phyloP scores from a whole-genome alignment of 371 early-diverging fungal genomes.

The Coemansia sp. region DNA sequence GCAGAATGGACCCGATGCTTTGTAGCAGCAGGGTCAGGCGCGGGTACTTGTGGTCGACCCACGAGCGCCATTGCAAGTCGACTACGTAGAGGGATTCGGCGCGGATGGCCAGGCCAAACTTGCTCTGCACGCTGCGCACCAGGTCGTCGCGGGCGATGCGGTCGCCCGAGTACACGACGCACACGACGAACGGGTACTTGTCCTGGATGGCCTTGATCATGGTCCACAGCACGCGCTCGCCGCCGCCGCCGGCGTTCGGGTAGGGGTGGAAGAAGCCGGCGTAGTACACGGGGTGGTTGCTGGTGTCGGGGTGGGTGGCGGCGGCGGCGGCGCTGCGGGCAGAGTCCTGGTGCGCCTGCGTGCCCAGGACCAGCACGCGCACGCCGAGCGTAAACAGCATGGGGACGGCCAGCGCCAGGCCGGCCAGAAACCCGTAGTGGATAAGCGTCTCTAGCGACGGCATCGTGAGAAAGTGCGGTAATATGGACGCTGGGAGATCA shows the following conservation, averaged over 20 bases:
- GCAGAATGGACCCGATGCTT: constrained; percentile 74
- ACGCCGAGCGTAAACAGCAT: constrained; percentile 14
- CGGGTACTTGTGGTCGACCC: constrained; percentile 74
- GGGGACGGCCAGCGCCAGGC: constrained; percentile 13
- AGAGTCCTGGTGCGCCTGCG: constrained; percentile 20
- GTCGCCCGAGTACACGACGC: constrained; percentile 82
- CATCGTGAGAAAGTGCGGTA: constrained; percentile 6
- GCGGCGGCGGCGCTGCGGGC: neutral
- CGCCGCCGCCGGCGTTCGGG: constrained; percentile 92
- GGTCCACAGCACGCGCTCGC: constrained; percentile 94
- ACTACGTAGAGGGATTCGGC: constrained; percentile 60
- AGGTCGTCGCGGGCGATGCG: constrained; percentile 38
- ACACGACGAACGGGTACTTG: constrained; percentile 61
- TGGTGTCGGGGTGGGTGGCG: constrained; percentile 21
- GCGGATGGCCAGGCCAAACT: constrained; percentile 74
- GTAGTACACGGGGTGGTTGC: constrained; percentile 29
- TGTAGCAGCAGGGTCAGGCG: constrained; percentile 84
- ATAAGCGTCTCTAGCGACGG: constrained; percentile 18
- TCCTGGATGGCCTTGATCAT: constrained; percentile 74
- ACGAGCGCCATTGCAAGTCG: constrained; percentile 60
- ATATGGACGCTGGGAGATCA: neutral
- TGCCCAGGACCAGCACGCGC: constrained; percentile 31
- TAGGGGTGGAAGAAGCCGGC: constrained; percentile 89
- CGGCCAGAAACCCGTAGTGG: constrained; percentile 19
- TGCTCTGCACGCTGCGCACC: constrained; percentile 47